Evolutionary conservation across 2,329 filamentous ascomycete species (phyloP), one percentile per base, ranked within the genome.

Genomic region (Calonectria pauciramosa): DNA sequence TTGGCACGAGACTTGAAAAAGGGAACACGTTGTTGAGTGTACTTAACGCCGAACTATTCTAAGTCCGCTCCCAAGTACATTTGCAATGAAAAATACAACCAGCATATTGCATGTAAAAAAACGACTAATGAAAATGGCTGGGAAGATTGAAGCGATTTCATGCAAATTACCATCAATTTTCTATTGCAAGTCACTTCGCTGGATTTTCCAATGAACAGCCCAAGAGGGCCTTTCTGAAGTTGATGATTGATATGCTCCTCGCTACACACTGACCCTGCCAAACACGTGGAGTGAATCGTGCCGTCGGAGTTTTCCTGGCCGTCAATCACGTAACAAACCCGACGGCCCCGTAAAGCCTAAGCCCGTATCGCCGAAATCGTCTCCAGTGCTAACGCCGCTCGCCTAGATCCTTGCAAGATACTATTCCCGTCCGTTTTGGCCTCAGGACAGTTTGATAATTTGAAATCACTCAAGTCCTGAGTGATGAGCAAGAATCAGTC

Each of bases 401-500:
- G 44, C 44, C 20, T 47, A 47, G 44, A 47, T 47, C 44, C 44
- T 13, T 47, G 44, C 44, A 13, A 47, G 44, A 47, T 47, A 13
- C 44, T 47, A n/a, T 47, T 11, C 8, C n/a, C 10, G 44, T 5
- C 41, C 41, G 18, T 18, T 8, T 4, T 44, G 41, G 18, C 14
- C 18, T 44, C 6, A 18, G 5, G 23, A 13, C 10, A 9, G 44
- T 1, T 23, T 47, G 44, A 23, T 2, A 13, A 47, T 23, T 23
- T 47, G n/a, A 23, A 10, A 47, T 13, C 8, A 6, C n/a, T 23
- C 10, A 10, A 23, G 13, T n/a, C 1, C 20, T n/a, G 23, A 47
- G n/a, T n/a, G 9, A n/a, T n/a, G 3, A 23, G n/a, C 8, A 0
- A 23, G 2, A 47, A 3, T 0, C 1, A 5, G 20, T 10, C 0